Evolutionary conservation across 768 basidiomycete species (phyloP), one percentile per base, ranked within the genome.

Genomic region (Termitomyces sp.): DNA sequence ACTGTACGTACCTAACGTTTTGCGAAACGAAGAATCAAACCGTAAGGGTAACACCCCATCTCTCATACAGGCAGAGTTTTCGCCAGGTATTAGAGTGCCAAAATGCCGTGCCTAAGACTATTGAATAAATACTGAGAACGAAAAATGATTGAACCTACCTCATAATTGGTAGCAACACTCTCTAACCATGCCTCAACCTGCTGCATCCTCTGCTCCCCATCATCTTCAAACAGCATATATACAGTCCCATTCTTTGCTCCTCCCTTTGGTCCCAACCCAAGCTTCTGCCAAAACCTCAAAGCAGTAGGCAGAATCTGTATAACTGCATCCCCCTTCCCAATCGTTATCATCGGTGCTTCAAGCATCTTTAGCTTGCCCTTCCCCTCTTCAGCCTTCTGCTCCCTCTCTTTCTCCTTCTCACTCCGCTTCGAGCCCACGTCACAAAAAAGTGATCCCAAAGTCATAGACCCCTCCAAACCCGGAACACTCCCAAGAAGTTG

Each of bases 231-330:
- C 51, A 94, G 74, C 0, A 87, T 83, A 70, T 86, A 91, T 1
- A 83, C 83, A 1, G 78, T 81, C 4, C 90, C 78, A 65, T 94
- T 80, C 73, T 94, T 94, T 60, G 74, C 77, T 7, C 94, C 93
- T 40, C 81, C 81, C 51, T 82, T 79, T 0, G 93, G 93, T 15
- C 79, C 78, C 48, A 95, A 69, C 0, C 90, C 91, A 12, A 94
- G 79, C 70, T 92, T 94, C 66, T 91, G 88, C 92, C 93, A 94
- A 71, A 94, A 94, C 2, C 87, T 81, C 29, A 94, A 69, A 0
- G 91, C 88, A 4, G 90, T 73, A 2, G 91, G 87, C 14, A 84
- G 71, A 17, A 91, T 71, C 46, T 92, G 85, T n/a, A 94, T 77
- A 32, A 92, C 72, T 4, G 84, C 80, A 42, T 87, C 86, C 2